Percentiles rank a stretch among this genome's conserved stretches.
phyloP scores from a whole-genome alignment of 768 basidiomycete genomes.

The Boletus coccyginus region DNA sequence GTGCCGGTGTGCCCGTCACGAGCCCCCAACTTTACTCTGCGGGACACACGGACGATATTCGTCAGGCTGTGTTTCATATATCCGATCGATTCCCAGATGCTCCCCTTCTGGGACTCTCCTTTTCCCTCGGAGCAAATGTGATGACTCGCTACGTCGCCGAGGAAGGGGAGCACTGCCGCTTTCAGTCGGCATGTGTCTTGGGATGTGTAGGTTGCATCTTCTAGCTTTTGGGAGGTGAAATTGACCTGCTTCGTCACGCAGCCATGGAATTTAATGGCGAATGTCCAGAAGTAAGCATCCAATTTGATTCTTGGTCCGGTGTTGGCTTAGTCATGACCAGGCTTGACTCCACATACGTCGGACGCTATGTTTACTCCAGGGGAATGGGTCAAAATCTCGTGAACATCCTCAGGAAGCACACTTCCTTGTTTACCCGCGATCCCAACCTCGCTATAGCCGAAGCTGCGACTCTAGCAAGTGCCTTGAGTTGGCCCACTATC shows the following conservation, averaged over 20 bases:
- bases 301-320: slow-evolving; percentile 6
- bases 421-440: slow-evolving; percentile 44
- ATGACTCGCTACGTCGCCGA: slow-evolving; percentile 87
- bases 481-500: slow-evolving; percentile 52
- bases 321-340: slow-evolving; percentile 34
- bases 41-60: slow-evolving; percentile 86
- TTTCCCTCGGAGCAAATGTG: slow-evolving; percentile 92
- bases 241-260: slow-evolving; percentile 20
- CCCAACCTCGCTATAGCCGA: slow-evolving; percentile 51
- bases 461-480: slow-evolving; percentile 43
- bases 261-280: slow-evolving; percentile 50
- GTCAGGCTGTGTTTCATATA: slow-evolving; percentile 77
- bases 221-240: slow-evolving; percentile 10
- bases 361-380: slow-evolving; percentile 67
- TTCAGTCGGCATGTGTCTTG: slow-evolving; percentile 64
- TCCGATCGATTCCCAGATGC: slow-evolving; percentile 71
- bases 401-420: slow-evolving; percentile 53
- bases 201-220: slow-evolving; percentile 59
- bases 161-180: slow-evolving; percentile 62
- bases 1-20: slow-evolving; percentile 83
- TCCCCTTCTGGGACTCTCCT: slow-evolving; percentile 82
- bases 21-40: slow-evolving; percentile 84
- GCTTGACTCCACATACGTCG: slow-evolving; percentile 51
- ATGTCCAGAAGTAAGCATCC: slow-evolving; percentile 32
- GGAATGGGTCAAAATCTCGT: slow-evolving; percentile 76